A percentile compares a stretch with the other conserved stretches of the same genome.
Evolutionary conservation across 331 rosid species (phyloP).

Genomic region (Phaseolus coccineus): DNA sequence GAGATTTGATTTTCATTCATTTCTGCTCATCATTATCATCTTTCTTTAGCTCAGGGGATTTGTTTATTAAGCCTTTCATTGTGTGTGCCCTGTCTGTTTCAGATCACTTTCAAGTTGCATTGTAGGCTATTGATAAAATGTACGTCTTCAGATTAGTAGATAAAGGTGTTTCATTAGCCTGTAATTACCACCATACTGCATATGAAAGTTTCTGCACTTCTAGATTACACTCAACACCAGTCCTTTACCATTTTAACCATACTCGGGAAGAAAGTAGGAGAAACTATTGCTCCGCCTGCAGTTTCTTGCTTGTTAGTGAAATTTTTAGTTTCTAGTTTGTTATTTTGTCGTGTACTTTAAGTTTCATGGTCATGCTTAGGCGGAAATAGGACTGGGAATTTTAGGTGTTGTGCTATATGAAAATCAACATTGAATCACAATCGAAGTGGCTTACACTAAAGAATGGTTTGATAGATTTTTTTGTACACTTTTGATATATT

Average conservation of each 20-base stretch:
- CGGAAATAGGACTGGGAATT: not conserved
- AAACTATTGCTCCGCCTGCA: not conserved
- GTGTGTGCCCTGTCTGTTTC: conserved; percentile 21
- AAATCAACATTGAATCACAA: conserved; percentile 4
- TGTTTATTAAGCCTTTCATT: not conserved
- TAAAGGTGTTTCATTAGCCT: not conserved
- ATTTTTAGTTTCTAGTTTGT: conserved; percentile 15
- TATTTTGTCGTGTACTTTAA: not conserved
- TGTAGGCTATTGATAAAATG: not conserved
- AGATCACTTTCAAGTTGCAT: not conserved
- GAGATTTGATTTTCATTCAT: conserved; percentile 48
- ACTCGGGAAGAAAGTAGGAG: not conserved
- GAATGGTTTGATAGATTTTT: not conserved
- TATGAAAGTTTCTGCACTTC: conserved; percentile 11
- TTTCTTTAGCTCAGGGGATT: not conserved
- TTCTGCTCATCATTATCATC: not conserved
- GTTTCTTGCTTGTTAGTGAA: not conserved
- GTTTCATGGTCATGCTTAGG: not conserved
- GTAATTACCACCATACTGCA: not conserved
- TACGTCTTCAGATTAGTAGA: conserved; percentile 8
- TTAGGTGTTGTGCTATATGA: not conserved
- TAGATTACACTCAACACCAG: conserved; percentile 5
- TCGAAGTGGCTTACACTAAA: not conserved
- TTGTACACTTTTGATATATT: not conserved
- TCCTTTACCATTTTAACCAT: conserved; percentile 12